Base-by-base conservation (phyloP, 148 eudicot species). In the Simmondsia chinensis region DNA sequence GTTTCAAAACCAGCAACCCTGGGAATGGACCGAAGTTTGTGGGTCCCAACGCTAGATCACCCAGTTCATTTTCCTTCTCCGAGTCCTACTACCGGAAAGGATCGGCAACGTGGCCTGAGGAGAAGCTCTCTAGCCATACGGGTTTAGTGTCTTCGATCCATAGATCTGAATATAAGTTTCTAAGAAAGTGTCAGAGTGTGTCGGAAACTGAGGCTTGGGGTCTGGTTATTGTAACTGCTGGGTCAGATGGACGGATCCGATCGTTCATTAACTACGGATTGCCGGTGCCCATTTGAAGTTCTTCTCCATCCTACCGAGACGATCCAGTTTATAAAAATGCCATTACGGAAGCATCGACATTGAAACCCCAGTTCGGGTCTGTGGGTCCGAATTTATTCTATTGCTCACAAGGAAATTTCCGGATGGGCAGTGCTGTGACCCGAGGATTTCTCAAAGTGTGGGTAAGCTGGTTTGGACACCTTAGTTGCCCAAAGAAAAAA, bases 21-120 rank as follows among this genome's bases (percentile, higher is more conserved):
- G 60, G 48, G 52, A 61, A 59, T 18, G 37, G 31, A 54, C 20
- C 53, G 13, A 43, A 64, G 36, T 28, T 44, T 25, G 45, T 31
- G 19, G 22, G 22, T 9, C 11, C 29, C 5, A 58, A 57, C 19
- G 50, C 39, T 24, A 43, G 13, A 43, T 40, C 47, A 7, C 33
- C 27, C 0, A 46, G 20, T 11, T 12, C 37, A 6, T 37, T 50
- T 19, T 67, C n/a, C 19, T 51, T 66, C 13, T 21, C 66, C 29
- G 94, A 79, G 45, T 55, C 75, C 4, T 54, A 41, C 31, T 37
- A 46, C 29, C 71, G 78, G 26, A 82, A 71, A 52, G 94, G 88
- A 59, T 74, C 94, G 2, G 94, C 93, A 26, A 79, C 89, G 36
- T 91, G 99, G 96, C 99, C 99, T 2, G 99, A 79, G 71, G 99